Evolutionary conservation across 345 rosid species (phyloP), one percentile per base, ranked within the genome.

Genomic region (Citrus australasica): DNA sequence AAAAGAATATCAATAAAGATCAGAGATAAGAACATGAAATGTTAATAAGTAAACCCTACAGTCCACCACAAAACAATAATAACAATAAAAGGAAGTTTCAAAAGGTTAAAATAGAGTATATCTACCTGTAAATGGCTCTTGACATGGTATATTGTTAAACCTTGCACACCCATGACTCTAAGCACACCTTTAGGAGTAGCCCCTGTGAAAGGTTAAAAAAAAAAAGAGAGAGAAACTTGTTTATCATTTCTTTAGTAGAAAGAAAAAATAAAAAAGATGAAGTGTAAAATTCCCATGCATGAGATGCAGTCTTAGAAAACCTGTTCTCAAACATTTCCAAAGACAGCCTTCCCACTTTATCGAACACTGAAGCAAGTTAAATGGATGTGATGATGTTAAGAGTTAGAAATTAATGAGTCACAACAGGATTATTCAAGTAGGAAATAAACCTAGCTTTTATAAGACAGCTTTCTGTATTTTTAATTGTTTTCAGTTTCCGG

Each of bases 161-260:
- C 98, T 82, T 94, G 98, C 33, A 96, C 97, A 25, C 97, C 98
- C 99, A 96, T 96, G 66, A 94, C 99, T 83, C 99, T 89, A 28
- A 96, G 97, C 77, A 94, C 99, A 79, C 98, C 99, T 91, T 96
- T 94, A 28, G 99, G 97, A 40, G 99, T 96, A 77, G 99, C 99
- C 79, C 98, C 99, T 96, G 72, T 55, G 2, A 82, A 37, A 84
- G 62, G 38, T 32, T 32, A 21, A 65, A 59, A 78, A 38, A 55
- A 51, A 38, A 38, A 6, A 35, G 8, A 37, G 9, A 60, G 38
- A 58, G 40, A 22, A 37, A 77, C 24, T 11, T 42, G 22, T 64
- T 17, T 27, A 78, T 24, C 53, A 60, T 69, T 64, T 65, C 16
- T 40, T 28, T 25, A 67, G 30, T 33, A 19, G 25, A 32, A 2